Base-by-base conservation (phyloP, 1,284 basidiomycete genomes). In the Pulveroboletus ridleyi region DNA sequence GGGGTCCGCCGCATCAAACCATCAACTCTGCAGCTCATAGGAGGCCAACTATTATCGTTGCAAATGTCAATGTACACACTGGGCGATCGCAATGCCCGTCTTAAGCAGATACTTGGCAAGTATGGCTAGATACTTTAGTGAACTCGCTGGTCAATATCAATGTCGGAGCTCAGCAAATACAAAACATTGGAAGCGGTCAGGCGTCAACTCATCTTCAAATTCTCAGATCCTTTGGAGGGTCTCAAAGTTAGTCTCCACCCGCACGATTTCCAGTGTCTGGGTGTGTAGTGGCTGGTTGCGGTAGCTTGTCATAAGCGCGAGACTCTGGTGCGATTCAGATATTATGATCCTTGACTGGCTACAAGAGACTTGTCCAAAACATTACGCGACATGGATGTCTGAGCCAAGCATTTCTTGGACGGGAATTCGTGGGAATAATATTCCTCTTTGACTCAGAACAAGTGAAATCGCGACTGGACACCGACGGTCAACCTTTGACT, bases 11-110 rank as follows among this genome's bases (percentile, higher is more conserved):
- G 78, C 79, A 35, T 78, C 52, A 86, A 73, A 35, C 84, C 84
- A 66, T 83, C 74, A 50, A 86, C 79, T 71, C 83, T 86, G 59
- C 8, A 33, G 54, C 61, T 15, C 33, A 62, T 25, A 62, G 42
- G 53, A 58, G 20, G 29, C 64, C 29, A 64, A 29, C 17, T 1
- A 49, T 54, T 22, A 9, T 25, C 25, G 6, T 47, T 39, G 6
- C 14, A 50, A 53, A 10, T 56, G 41, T 66, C 62, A 47, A 72
- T 70, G 67, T 6, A 71, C 78, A 74, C 68, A 85, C 84, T 82
- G 87, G 33, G 89, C 88, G 76, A 90, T 90, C 49, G 87, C 89
- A 67, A 92, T 86, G 71, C 90, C 91, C 42, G 88, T 84, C 57
- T 84, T 86, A 18, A 33, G 44, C 18, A n/a, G 50, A 39, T 50